phyloP scores from a whole-genome alignment of 78 protist genomes.

The Dictyostelium brefeldianum region DNA sequence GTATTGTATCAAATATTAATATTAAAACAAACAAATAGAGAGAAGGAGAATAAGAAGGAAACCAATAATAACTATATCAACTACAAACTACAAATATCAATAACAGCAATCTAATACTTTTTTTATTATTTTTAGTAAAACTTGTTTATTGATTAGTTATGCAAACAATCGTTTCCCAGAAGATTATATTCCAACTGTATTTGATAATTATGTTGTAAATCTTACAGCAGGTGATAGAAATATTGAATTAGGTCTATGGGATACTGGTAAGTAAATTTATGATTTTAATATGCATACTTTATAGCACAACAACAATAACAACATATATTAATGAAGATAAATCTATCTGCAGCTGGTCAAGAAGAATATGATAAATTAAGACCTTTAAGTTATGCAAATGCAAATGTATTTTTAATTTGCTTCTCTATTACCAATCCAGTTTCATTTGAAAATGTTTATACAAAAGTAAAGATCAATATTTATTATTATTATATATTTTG shows the following conservation, averaged over 20 bases:
- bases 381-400: constrained; percentile 92
- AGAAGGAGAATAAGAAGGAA: background rate
- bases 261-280: constrained; percentile 41
- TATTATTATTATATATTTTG: background rate
- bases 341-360: constrained; percentile 91
- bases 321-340: background rate
- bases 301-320: background rate
- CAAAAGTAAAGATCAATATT: constrained; percentile 53
- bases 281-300: constrained; percentile 64
- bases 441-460: constrained; percentile 93
- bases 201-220: constrained; percentile 95
- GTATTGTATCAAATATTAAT: constrained; percentile 4
- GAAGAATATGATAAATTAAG: constrained; percentile 95
- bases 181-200: constrained; percentile 92
- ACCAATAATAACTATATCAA: background rate
- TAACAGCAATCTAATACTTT: background rate
- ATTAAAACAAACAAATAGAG: background rate
- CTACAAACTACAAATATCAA: background rate
- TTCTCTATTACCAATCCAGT: constrained; percentile 89
- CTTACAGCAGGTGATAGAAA: constrained; percentile 96
- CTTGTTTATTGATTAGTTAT: constrained; percentile 86
- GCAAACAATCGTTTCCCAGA: constrained; percentile 92
- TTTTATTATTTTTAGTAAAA: constrained; percentile 15
- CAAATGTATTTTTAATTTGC: constrained; percentile 94
- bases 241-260: constrained; percentile 95